Conservation (phyloP, 1,284 basidiomycete species). For the Puccinia coronata region DNA sequence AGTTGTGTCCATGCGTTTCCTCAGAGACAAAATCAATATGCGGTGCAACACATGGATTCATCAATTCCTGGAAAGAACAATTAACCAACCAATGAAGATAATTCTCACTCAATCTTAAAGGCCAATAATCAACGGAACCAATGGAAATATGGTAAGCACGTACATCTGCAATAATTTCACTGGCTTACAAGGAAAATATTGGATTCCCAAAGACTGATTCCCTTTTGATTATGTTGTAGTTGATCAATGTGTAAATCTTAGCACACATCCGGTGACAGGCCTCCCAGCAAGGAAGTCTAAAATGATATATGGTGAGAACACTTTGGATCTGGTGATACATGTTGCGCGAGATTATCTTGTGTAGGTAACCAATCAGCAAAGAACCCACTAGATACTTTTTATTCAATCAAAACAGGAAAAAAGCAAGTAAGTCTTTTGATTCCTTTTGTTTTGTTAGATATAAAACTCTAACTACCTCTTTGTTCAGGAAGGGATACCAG, state of each 20-base stretch:
- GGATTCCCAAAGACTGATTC: background rate
- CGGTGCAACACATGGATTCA: background rate
- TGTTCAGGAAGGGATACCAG: conserved; percentile 5
- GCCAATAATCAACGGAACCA: background rate
- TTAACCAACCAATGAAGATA: background rate
- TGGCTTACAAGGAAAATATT: background rate
- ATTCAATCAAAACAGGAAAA: too few relatives aligned
- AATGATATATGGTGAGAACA: background rate
- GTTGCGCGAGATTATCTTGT: background rate
- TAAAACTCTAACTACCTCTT: background rate
- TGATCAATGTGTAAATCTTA: background rate
- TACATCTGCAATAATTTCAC: background rate
- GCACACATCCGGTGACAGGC: background rate
- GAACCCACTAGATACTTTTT: conserved; percentile 7
- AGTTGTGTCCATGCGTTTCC: background rate
- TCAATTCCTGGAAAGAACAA: too few relatives aligned
- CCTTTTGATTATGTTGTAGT: background rate
- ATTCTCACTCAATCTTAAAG: background rate
- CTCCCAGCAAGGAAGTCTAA: background rate
- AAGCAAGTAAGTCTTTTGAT: too few relatives aligned
- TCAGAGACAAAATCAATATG: background rate
- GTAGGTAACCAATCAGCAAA: conserved; percentile 15
- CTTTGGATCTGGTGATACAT: background rate
- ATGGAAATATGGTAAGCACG: background rate
- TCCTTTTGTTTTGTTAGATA: too few relatives aligned